phyloP scores from a whole-genome alignment of 2,329 filamentous ascomycete species.

The Ophiostoma australiae region DNA sequence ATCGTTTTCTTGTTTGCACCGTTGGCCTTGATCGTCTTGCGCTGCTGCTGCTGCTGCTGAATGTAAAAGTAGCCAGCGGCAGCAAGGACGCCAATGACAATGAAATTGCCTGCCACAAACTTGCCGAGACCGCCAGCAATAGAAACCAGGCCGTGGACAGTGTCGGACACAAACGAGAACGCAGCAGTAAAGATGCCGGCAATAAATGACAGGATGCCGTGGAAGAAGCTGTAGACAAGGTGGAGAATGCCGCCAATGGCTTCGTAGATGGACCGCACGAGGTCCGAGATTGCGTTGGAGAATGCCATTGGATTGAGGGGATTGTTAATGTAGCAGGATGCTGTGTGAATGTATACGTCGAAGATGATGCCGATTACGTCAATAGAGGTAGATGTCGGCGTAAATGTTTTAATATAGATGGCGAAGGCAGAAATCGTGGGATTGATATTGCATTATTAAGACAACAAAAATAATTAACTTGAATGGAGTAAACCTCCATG shows the following conservation, averaged over 20 bases:
- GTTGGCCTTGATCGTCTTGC: conserved; percentile 6
- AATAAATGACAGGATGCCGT: not conserved
- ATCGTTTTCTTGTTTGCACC: conserved; percentile 4
- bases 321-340: not conserved
- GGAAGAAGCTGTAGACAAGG: conserved; percentile 16
- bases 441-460: not conserved
- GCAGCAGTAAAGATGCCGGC: conserved; percentile 1
- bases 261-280: conserved; percentile 20
- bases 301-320: conserved; percentile 9
- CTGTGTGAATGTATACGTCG: too few species aligned
- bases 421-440: not conserved
- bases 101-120: conserved; percentile 16
- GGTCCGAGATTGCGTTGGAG: conserved; percentile 10
- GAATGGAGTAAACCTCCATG: too few species aligned
- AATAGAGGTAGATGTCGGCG: not conserved
- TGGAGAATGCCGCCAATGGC: conserved; percentile 8
- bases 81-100: conserved; percentile 13
- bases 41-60: conserved; percentile 16
- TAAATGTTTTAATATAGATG: not conserved
- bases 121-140: conserved; percentile 17
- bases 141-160: not conserved
- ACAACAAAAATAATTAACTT: too few species aligned
- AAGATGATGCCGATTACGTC: too few species aligned
- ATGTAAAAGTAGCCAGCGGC: conserved; percentile 11
- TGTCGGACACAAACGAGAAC: conserved; percentile 1